phyloP scores from a whole-genome alignment of 2,329 filamentous ascomycete genomes.

The Apiospora phragmitis region DNA sequence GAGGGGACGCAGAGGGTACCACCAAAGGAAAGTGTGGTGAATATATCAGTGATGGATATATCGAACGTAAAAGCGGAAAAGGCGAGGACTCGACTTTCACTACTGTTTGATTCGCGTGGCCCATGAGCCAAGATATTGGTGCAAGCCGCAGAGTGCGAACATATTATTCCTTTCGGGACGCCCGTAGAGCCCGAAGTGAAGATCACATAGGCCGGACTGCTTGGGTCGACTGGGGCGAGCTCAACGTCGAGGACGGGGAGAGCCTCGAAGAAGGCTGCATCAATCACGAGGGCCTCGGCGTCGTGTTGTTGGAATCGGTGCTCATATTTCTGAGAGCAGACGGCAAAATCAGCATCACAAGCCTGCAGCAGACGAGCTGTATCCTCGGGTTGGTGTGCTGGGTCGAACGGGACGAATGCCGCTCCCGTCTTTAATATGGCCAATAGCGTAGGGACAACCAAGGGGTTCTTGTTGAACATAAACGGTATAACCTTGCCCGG shows the following conservation, averaged over 20 bases:
- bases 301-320: constrained; percentile 5
- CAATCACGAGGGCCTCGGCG: constrained; percentile 6
- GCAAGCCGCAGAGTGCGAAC: background rate
- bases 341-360: background rate
- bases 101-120: background rate
- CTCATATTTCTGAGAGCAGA: background rate
- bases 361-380: background rate
- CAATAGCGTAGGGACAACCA: constrained; percentile 5
- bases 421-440: constrained; percentile 11
- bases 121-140: constrained; percentile 7
- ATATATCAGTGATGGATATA: constrained; percentile 4
- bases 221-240: background rate
- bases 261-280: constrained; percentile 9
- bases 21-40: background rate
- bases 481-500: constrained; percentile 5
- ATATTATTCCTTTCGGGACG: constrained; percentile 13
- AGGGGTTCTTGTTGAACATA: constrained; percentile 10
- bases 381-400: constrained; percentile 11
- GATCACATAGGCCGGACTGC: constrained; percentile 6
- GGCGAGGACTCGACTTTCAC: background rate
- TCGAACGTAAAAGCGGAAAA: constrained; percentile 2
- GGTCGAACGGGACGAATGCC: constrained; percentile 13
- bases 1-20: background rate
- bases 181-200: constrained; percentile 18
- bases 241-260: background rate